Conservation (phyloP, 2,329 filamentous ascomycete genomes). For the Penicillium decumbens region DNA sequence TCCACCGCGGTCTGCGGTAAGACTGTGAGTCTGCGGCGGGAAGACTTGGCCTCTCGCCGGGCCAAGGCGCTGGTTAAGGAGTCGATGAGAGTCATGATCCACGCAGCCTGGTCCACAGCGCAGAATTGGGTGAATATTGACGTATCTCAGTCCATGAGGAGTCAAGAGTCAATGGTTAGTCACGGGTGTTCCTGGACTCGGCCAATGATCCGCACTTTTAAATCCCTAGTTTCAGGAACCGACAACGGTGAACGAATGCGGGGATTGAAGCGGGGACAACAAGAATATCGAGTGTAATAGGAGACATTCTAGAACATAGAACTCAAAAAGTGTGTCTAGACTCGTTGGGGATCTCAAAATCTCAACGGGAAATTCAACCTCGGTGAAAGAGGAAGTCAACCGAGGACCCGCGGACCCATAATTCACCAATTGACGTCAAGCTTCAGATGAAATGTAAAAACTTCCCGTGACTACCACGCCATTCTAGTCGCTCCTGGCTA, state of each 20-base stretch:
- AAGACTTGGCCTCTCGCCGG: constrained; percentile 42
- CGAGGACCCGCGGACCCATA: constrained; percentile 4
- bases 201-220: constrained; percentile 14
- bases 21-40: constrained; percentile 47
- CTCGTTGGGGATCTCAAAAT: constrained; percentile 14
- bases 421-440: constrained; percentile 13
- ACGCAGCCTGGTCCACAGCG: not conserved
- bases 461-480: not conserved
- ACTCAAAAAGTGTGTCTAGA: not conserved
- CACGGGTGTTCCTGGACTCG: constrained; percentile 5
- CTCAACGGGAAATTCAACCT: constrained; percentile 16
- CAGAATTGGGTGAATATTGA: not conserved
- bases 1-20: constrained; percentile 45
- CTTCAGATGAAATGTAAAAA: constrained; percentile 3
- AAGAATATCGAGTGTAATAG: not conserved
- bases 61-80: constrained; percentile 33
- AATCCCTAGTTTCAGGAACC: constrained; percentile 3
- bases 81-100: constrained; percentile 23
- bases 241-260: constrained; percentile 4
- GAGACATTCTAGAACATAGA: not conserved
- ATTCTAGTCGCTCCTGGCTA: not conserved
- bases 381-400: constrained; percentile 10
- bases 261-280: not conserved
- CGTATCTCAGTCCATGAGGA: not conserved
- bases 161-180: constrained; percentile 4